Evolutionary conservation across 495 filamentous ascomycete genomes (phyloP).

Genomic region (Sporormia fimetaria): DNA sequence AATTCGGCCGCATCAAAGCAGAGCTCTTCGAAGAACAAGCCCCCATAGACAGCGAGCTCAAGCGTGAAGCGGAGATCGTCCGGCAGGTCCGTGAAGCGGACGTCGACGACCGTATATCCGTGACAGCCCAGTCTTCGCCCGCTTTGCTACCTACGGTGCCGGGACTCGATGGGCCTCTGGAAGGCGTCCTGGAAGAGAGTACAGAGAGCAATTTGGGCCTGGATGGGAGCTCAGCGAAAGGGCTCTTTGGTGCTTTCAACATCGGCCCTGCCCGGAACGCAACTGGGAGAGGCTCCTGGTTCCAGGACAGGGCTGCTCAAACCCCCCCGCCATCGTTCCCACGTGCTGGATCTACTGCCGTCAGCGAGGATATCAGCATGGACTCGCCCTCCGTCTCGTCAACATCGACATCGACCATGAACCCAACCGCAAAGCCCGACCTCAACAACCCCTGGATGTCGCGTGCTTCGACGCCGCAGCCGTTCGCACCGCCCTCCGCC

Average conservation of each 20-base stretch:
- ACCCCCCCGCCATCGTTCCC: conserved; percentile 50
- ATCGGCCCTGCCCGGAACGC: conserved; percentile 59
- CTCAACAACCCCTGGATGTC: conserved; percentile 30
- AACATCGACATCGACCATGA: conserved; percentile 15
- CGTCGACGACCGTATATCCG: conserved; percentile 38
- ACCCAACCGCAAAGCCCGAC: conserved; percentile 23
- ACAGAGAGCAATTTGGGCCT: conserved; percentile 44
- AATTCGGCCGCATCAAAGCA: conserved; percentile 83
- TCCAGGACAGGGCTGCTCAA: conserved; percentile 44
- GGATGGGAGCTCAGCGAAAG: conserved; percentile 25
- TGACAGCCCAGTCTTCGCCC: conserved; percentile 40
- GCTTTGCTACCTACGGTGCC: conserved; percentile 32
- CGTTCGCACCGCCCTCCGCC: conserved; percentile 34
- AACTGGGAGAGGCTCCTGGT: conserved; percentile 68
- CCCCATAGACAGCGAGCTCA: conserved; percentile 77
- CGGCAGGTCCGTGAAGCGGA: conserved; percentile 79
- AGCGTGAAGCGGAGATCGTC: conserved; percentile 87
- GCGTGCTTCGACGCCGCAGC: conserved; percentile 42
- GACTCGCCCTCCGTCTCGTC: conserved; percentile 50
- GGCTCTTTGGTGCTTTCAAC: conserved; percentile 43
- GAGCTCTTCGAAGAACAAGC: conserved; percentile 77
- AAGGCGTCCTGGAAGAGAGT: conserved; percentile 47
- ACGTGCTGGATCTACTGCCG: conserved; percentile 46
- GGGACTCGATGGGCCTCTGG: conserved; percentile 32
- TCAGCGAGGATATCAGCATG: conserved; percentile 67